Evolutionary conservation across 2,329 filamentous ascomycete species (phyloP), one percentile per base, ranked within the genome.

Genomic region (Curvularia verruculosa): DNA sequence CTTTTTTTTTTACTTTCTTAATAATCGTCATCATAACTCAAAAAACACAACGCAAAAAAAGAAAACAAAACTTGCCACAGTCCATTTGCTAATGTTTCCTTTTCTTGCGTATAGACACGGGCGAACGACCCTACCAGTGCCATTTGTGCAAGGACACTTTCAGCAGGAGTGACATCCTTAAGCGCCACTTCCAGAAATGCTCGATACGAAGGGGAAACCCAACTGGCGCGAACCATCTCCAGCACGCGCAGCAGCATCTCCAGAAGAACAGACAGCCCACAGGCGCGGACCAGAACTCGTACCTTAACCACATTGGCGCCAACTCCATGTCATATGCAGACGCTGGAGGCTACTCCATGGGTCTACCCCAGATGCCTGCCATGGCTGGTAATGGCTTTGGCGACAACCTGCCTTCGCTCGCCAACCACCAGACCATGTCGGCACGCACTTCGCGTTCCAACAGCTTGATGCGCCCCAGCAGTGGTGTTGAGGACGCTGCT

Each of bases 161-260:
- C 80, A 96, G 92, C 47, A 89, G 95, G 77, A 96, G 92, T 83
- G 95, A 99, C 75, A 98, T 99, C 65, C 82, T 99, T 71, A 99
- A 99, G 84, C 91, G 95, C 65, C 95, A 99, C 81, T 99, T 98
- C 80, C 93, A 97, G 79, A 99, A 99, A 83, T 99, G 95, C 81
- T 97, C 95, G 37, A 92, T 97, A 65, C 89, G 95, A 71, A 89
- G 95, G 75, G 95, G 95, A 56, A 98, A 98, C 79, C 94, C 95
- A 52, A 96, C 92, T 15, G 93, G 93, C 68, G 92, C 92, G 62
- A 96, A 91, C 73, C 95, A 99, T 81, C 80, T 99, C 78, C 96
- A 93, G 67, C 92, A 97, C 79, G 91, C 92, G 34, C 90, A 94
- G 78, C 90, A 91, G 64, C 91, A 96, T 78, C 84, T 95, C 72